Evolutionary conservation across 495 filamentous ascomycete species (phyloP), one percentile per base, ranked within the genome.

Genomic region (Podospora pseudopauciseta): DNA sequence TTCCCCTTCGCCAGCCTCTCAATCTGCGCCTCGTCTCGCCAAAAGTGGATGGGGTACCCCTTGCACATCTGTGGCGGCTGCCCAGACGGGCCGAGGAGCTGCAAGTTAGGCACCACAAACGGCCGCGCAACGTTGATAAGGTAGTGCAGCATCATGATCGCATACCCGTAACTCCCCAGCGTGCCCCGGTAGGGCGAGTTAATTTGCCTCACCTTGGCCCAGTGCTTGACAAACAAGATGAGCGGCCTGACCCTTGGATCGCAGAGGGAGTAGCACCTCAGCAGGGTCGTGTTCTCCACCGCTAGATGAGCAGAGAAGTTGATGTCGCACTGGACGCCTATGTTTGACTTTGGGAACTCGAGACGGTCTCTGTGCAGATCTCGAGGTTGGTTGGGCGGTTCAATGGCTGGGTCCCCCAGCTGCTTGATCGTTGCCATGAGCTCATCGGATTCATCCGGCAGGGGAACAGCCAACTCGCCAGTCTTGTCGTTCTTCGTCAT

Each of bases 91-190:
- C 78, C 80, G 11, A 85, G 75, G 5, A 80, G 72, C 75, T 95
- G 92, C 9, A 96, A 82, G 74, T 96, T 96, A 0, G 88, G 90
- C 57, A 89, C 84, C n/a, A 96, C 88, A 53, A 91, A 90, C 4
- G 92, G 92, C 44, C 85, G 78, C 16, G 86, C 90, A 64, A 95
- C 74, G 71, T 96, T 94, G 68, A 92, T 83, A 34, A 96, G 87
- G 71, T 93, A 95, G 74, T 96, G 92, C n/a, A 96, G 80, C n/a
- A 92, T 88, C 91, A 96, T 94, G 6, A 96, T 81, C n/a, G 92
- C 91, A 77, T 93, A 96, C 60, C 92, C 92, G 75, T 96, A 96
- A 65, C 89, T 92, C 72, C 89, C 91, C 44, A 96, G 82, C 0
- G 91, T 94, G 63, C 92, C 92, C 55, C 86, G 86, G 74, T 92